Evolutionary conservation across 1,284 basidiomycete genomes (phyloP), one percentile per base, ranked within the genome.

Genomic region (Cryptococcus sp.): DNA sequence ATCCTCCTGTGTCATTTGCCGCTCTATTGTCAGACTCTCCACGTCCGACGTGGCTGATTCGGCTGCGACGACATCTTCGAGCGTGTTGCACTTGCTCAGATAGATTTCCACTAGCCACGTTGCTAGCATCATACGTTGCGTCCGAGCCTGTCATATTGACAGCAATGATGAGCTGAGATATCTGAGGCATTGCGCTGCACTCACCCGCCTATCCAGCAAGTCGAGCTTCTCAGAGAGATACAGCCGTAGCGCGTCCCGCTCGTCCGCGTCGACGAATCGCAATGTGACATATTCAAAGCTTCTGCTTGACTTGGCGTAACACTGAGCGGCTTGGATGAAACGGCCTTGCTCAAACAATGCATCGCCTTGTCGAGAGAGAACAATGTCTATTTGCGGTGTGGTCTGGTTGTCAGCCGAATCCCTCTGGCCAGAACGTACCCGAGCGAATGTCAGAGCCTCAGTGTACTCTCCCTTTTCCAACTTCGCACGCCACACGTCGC

Each of bases 41-140:
- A 90, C 88, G 64, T 96, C 91, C 52, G 89, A 87, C 3, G 88
- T 88, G 3, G 89, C 85, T 1, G 87, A 88, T 76, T 93, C 91
- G 0, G 93, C 80, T 0, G 80, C 78, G 19, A 80, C 69, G 17
- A 79, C 72, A 70, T 99, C 96, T 73, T 99, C 96, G 49, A 98
- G 82, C 64, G 95, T 91, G 70, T 97, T 95, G 76, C 93, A 93
- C 80, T 96, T 98, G 78, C 88, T 89, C 22, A 99, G 85, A 74
- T 94, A 98, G 65, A 99, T 93, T 77, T 99, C 96, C 29, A 96
- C 88, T 7, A 99, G 87, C 96, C 96, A 99, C 0, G 94, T 98
- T 1, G 96, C 93, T 8, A 99, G 82, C 89, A 99, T 95, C 88
- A 95, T 93, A 37, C 96, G 84, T 75, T 97, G 93, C 0, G 91